Evolutionary conservation across 2,329 filamentous ascomycete genomes (phyloP).

Genomic region (Fusarium veterinarium): DNA sequence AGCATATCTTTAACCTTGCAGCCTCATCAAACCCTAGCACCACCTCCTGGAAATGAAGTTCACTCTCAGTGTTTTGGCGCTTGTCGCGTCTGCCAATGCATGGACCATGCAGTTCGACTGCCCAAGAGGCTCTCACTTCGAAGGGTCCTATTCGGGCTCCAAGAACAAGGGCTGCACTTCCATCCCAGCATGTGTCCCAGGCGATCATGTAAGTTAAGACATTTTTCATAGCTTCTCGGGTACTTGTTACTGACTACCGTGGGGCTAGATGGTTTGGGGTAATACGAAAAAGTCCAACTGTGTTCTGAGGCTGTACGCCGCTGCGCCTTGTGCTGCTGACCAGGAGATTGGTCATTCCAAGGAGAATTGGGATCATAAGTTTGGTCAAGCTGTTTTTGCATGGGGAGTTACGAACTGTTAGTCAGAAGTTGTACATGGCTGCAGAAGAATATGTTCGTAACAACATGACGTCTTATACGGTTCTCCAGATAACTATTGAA

Average conservation of each 20-base stretch:
- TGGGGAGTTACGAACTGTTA: background rate
- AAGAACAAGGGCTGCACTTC: background rate
- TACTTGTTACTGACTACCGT: background rate
- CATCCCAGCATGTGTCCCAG: background rate
- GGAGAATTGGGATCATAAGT: background rate
- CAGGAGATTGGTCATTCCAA: background rate
- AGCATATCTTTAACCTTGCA: background rate
- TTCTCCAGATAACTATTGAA: background rate
- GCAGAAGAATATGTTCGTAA: rapidly evolving
- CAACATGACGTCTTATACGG: background rate
- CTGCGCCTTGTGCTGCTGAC: background rate
- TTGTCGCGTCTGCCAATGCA: background rate
- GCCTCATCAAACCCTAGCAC: too few species aligned
- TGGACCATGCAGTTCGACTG: background rate
- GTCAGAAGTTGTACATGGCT: rapidly evolving
- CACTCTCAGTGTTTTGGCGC: rapidly evolving
- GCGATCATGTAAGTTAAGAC: background rate
- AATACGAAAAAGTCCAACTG: background rate
- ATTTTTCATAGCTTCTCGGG: too few species aligned
- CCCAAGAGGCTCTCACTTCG: background rate
- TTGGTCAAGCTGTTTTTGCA: rapidly evolving
- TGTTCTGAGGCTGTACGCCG: background rate
- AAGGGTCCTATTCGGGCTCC: background rate
- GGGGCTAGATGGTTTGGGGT: background rate
- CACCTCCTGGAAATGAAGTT: background rate